Evolutionary conservation across 2,329 filamentous ascomycete genomes (phyloP), one percentile per base, ranked within the genome.

Genomic region (Xenoacremonium recifei): DNA sequence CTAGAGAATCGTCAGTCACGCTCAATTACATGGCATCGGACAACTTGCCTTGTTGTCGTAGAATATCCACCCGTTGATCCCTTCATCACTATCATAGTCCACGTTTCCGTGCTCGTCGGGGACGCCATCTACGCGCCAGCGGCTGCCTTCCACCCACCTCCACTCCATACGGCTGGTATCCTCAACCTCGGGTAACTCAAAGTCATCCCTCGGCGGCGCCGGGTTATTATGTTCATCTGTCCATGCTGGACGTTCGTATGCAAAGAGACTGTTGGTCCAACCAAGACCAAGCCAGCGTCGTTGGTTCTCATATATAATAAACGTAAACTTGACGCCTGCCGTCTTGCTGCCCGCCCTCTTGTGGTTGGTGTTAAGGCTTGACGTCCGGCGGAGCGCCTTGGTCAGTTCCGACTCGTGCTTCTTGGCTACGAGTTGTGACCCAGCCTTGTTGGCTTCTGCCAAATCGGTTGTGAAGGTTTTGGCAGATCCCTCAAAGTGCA

Each of bases 291-390:
- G 71, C 93, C 93, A 99, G 39, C 93, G 81, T 31, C 93, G 80
- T 65, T 99, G 93, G 56, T 99, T 99, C 64, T 99, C 93, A 59
- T 91, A 97, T 3, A 99, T 76, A 35, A 93, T 91, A 50, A 99
- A 99, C 0, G 93, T 99, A 59, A 99, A 99, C 33, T 90, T 87
- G 12, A 99, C 88, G 2, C 91, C 90, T 0, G 89, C 80, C 4
- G 86, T 84, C 46, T 75, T 76, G 17, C 69, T 66, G 27, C 72
- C 62, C 6, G 58, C 53, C 31, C 53, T 51, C 30, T 54, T 48
- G 33, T 56, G 54, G n/a, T 50, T 60, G n/a, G 54, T 50, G 17
- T 57, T 51, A 16, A 60, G 58, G 29, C 57, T 56, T 3, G 54
- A 47, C 4, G 54, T 45, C 10, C 48, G 53, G 15, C 46, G 62